Evolutionary conservation across 495 filamentous ascomycete genomes (phyloP), one percentile per base, ranked within the genome.

Genomic region (Venustampulla echinocandica): DNA sequence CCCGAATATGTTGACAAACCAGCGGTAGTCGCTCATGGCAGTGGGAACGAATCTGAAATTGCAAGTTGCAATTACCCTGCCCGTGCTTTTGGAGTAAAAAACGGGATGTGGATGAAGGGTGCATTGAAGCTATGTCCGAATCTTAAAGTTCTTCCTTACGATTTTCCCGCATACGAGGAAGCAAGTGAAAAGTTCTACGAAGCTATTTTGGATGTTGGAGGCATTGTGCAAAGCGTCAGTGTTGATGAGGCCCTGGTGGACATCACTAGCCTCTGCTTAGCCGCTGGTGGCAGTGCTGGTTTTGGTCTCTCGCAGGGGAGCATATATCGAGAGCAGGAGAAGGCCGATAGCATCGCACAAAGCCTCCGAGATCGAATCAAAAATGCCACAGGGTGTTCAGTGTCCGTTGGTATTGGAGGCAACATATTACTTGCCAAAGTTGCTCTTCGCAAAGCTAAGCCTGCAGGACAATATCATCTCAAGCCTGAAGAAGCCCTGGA

Each of bases 81-180:
- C 2, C 79, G 92, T 18, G 73, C 76, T 17, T 89, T 77, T 54
- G 92, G 90, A 0, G 71, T 97, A 42, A 95, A 87, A 60, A 97
- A 97, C 51, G 92, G 93, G 7, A 96, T 95, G 93, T 98, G 92
- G 92, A 95, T 98, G 89, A 90, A 89, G 57, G 70, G 75, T 22
- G 92, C 93, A 2, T 70, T 81, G 52, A 79, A 90, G 49, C 66
- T 88, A 10, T 98, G 90, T 62, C 83, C 89, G 0, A 77, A 88
- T 15, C 72, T 98, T 22, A 85, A 89, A 50, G 76, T 93, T 4
- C 59, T 98, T 25, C 85, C 87, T 0, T 98, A 98, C 53, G 90
- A 98, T 56, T 97, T 96, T 56, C 82, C 82, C 4, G 88, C 77
- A 0, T 98, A 98, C 52, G 93, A 97, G 65, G 85, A 90, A 52